Conservation (phyloP, 768 basidiomycete species). For the Leccinum subtestaceum region DNA sequence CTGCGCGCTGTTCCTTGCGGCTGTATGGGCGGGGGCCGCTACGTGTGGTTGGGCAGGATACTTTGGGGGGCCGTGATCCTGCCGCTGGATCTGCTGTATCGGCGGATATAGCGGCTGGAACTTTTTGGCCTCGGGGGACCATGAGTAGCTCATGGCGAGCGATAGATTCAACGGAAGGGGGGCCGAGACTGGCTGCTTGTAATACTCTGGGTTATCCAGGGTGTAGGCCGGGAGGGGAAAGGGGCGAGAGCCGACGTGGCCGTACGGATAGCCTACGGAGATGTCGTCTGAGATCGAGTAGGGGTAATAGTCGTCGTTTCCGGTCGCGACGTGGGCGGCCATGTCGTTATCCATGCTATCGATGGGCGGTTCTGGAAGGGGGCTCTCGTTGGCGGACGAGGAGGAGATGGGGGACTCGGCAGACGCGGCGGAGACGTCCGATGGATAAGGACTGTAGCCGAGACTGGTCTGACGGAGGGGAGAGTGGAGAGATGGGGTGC, state of each 20-base stretch:
- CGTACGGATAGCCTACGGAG: constrained; percentile 22
- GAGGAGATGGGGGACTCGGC: constrained; percentile 41
- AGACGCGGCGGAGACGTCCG: constrained; percentile 35
- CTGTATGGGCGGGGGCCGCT: constrained; percentile 8
- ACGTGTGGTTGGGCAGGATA: constrained; percentile 17
- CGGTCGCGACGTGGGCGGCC: constrained; percentile 23
- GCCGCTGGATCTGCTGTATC: constrained; percentile 29
- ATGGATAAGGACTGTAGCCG: constrained; percentile 37
- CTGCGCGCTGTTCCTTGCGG: constrained; percentile 14
- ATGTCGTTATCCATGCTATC: constrained; percentile 34
- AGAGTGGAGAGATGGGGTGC: constrained; percentile 13
- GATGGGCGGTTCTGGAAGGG: constrained; percentile 37
- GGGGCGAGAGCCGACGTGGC: constrained; percentile 21
- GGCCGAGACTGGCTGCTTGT: constrained; percentile 34
- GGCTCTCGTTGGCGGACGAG: constrained; percentile 39
- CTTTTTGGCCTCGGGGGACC: constrained; percentile 34
- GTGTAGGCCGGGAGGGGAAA: constrained; percentile 24
- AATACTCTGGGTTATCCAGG: constrained; percentile 23
- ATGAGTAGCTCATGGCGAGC: constrained; percentile 31
- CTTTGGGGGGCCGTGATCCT: constrained; percentile 22
- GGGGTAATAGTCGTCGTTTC: constrained; percentile 29
- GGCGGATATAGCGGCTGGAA: constrained; percentile 37
- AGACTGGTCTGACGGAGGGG: constrained; percentile 17
- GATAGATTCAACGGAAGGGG: constrained; percentile 33
- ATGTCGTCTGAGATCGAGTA: constrained; percentile 28